A percentile compares a stretch with the other conserved stretches of the same genome.
phyloP scores from a whole-genome alignment of 805 yeast genomes.

The Candida qinlingensis region DNA sequence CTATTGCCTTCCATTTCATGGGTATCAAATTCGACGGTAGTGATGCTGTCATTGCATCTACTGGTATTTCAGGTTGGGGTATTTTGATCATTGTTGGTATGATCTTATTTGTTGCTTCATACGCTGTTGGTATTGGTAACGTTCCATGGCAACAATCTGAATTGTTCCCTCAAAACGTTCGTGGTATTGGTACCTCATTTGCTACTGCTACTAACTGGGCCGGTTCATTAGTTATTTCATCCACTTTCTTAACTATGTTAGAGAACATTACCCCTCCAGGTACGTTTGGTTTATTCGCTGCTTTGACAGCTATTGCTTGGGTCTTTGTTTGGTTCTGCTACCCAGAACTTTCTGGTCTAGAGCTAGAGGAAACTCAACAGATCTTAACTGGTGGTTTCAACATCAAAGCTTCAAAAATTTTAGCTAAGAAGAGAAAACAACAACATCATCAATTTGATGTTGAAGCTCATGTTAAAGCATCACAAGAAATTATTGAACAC shows the following conservation, averaged over 20 bases:
- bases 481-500: conserved; percentile 26
- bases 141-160: conserved; percentile 99
- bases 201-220: conserved; percentile 95
- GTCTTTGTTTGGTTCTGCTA: conserved; percentile 76
- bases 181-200: conserved; percentile 87
- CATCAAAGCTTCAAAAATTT: conserved; percentile 55
- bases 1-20: conserved; percentile 87
- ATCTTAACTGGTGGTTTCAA: conserved; percentile 82
- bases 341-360: conserved; percentile 89
- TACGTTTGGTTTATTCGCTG: conserved; percentile 88
- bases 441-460: conserved; percentile 18
- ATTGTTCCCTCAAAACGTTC: conserved; percentile 86
- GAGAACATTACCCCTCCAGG: conserved; percentile 92
- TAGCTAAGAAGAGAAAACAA: conserved; percentile 43
- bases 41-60: conserved; percentile 33
- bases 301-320: conserved; percentile 65
- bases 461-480: conserved; percentile 22
- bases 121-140: conserved; percentile 94
- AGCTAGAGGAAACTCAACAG: conserved; percentile 85
- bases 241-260: conserved; percentile 92
- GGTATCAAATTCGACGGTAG: conserved; percentile 51
- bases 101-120: conserved; percentile 83
- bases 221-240: conserved; percentile 85
- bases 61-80: conserved; percentile 73
- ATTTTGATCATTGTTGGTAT: conserved; percentile 78